These are phyloP conservation scores for Pluteus cervinus DNA, from an alignment of 768 basidiomycete genomes.

Conservation along the genomic window DNA sequence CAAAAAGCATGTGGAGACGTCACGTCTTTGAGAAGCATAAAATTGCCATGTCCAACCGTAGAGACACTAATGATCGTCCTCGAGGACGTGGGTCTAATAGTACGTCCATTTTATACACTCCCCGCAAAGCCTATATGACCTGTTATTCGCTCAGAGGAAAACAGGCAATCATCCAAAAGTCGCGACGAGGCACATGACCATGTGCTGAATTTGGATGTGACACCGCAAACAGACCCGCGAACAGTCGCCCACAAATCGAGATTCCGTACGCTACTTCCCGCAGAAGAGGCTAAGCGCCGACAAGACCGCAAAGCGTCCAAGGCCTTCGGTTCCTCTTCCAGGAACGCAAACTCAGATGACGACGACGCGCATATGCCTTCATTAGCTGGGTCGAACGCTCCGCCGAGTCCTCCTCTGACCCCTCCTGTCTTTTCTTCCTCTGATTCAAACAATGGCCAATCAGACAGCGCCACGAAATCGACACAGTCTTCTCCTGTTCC, in stretches of 20 bases:
- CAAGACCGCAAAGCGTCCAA: slow-evolving; percentile 16
- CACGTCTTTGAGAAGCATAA: slow-evolving; percentile 90
- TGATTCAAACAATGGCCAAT: slow-evolving; percentile 17
- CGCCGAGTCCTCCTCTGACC: slow-evolving; percentile 31
- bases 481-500: slow-evolving; percentile 23
- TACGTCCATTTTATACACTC: slow-evolving; percentile 28
- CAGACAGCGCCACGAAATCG: slow-evolving; percentile 15
- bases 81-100: slow-evolving; percentile 62
- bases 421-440: slow-evolving; percentile 25
- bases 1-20: slow-evolving; percentile 87
- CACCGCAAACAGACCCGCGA: slow-evolving; percentile 30
- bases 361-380: slow-evolving; percentile 13
- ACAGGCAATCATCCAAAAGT: slow-evolving; percentile 30
- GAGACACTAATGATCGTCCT: slow-evolving; percentile 60
- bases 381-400: slow-evolving; percentile 10
- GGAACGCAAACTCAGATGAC: no score
- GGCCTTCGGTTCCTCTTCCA: no score
- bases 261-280: slow-evolving; percentile 31
- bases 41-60: slow-evolving; percentile 83
- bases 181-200: slow-evolving; percentile 36
- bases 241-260: slow-evolving; percentile 35
- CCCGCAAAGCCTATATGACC: slow-evolving; percentile 7
- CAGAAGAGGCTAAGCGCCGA: slow-evolving; percentile 13
- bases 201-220: slow-evolving; percentile 33
- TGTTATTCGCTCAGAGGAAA: slow-evolving; percentile 43